Conservation (phyloP, 129 eudicot genomes). For the Solidago caesia region DNA sequence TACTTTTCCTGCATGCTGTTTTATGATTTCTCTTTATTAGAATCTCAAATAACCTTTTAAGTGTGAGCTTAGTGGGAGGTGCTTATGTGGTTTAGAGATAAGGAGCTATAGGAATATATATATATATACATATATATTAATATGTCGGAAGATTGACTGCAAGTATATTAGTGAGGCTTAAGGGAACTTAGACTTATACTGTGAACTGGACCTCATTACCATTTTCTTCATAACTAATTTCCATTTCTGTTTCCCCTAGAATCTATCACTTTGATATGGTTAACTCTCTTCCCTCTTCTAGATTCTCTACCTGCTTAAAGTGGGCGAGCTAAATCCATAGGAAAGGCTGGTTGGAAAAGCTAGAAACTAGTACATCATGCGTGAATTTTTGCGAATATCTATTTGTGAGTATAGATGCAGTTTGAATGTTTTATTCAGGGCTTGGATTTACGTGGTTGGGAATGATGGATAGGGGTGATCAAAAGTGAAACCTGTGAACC, state of each 20-base stretch:
- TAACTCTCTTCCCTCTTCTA: neutral
- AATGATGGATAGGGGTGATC: neutral
- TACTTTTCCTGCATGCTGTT: conserved; percentile 1
- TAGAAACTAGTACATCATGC: conserved; percentile 4
- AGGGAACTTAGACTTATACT: conserved; percentile 16
- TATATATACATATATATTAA: neutral
- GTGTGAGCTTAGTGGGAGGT: neutral
- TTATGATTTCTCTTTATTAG: neutral
- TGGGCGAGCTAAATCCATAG: conserved; percentile 7
- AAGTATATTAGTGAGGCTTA: neutral
- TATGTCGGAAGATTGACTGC: conserved; percentile 2
- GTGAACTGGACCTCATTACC: conserved; percentile 12
- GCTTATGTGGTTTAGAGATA: conserved; percentile 12
- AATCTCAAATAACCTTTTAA: neutral
- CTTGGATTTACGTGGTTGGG: conserved; percentile 10
- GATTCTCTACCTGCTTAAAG: conserved; percentile 16
- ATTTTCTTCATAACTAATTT: neutral
- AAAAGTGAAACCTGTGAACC: too few species aligned
- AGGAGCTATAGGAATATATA: conserved; percentile 1
- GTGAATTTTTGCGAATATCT: neutral
- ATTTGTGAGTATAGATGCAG: conserved; percentile 4
- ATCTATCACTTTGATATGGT: conserved; percentile 18
- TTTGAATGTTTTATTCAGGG: conserved; percentile 5
- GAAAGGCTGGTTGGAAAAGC: conserved; percentile 10
- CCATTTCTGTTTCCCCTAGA: conserved; percentile 3